These are phyloP conservation scores for Collybia sordida DNA, from an alignment of 768 basidiomycete genomes.

Conservation along the genomic window DNA sequence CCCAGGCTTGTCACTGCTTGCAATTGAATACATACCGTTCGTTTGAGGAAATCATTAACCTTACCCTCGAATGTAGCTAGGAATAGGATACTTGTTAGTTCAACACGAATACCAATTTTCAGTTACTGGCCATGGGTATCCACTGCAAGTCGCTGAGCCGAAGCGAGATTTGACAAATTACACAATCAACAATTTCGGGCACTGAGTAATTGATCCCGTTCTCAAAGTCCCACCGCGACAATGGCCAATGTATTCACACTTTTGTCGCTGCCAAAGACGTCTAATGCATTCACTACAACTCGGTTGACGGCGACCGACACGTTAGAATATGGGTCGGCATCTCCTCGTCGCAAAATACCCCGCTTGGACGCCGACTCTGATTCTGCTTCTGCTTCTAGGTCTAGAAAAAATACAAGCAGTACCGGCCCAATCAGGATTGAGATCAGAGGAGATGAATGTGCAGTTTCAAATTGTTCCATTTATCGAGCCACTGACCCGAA, in stretches of 20 bases:
- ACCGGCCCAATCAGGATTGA: slow-evolving; percentile 45
- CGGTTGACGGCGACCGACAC: slow-evolving; percentile 35
- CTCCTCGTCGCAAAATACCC: slow-evolving; percentile 67
- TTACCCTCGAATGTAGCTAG: too few species aligned
- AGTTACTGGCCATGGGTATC: too few species aligned
- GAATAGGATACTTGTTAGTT: too few species aligned
- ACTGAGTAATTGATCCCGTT: too few species aligned
- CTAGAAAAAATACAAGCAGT: slow-evolving; percentile 24
- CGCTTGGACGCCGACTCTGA: slow-evolving; percentile 68
- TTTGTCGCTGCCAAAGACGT: slow-evolving; percentile 49
- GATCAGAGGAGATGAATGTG: slow-evolving; percentile 44
- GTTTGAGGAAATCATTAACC: too few species aligned
- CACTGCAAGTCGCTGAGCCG: too few species aligned
- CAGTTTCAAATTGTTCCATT: slow-evolving; percentile 5
- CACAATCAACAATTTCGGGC: too few species aligned
- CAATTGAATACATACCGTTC: too few species aligned
- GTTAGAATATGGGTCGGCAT: slow-evolving; percentile 45
- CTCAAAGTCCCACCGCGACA: too few species aligned
- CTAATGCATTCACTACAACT: slow-evolving; percentile 46
- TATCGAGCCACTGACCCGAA: slow-evolving; percentile 1
- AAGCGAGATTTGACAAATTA: too few species aligned
- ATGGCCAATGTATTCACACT: slow-evolving; percentile 33
- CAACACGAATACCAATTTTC: too few species aligned
- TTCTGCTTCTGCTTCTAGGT: slow-evolving; percentile 64
- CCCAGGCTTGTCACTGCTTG: too few species aligned